phyloP scores from a whole-genome alignment of 2,329 filamentous ascomycete species.

The Scopulariopsis brevicaulis region DNA sequence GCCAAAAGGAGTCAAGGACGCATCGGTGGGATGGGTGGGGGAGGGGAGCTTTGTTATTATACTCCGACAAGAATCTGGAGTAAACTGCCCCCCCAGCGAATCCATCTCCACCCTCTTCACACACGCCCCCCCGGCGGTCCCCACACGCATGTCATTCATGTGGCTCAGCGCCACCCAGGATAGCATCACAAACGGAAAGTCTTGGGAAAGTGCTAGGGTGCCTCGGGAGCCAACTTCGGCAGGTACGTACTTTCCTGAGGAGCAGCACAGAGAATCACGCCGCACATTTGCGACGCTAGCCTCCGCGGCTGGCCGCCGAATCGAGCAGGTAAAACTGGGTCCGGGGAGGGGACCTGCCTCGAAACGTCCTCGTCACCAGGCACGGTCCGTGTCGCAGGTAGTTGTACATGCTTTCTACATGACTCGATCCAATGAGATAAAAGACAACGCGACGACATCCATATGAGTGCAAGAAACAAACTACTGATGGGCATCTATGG shows the following conservation, averaged over 20 bases:
- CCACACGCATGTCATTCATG: slow-evolving; percentile 4
- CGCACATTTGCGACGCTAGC: background rate
- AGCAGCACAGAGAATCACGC: background rate
- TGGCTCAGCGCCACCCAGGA: slow-evolving; percentile 2
- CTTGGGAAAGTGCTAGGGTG: background rate
- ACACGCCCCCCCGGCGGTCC: background rate
- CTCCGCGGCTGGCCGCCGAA: background rate
- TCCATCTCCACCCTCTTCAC: background rate
- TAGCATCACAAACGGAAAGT: background rate
- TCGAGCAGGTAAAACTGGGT: background rate
- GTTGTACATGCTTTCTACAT: background rate
- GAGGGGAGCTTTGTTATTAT: slow-evolving; percentile 4
- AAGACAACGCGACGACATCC: background rate
- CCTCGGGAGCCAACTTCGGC: background rate
- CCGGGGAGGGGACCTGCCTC: background rate
- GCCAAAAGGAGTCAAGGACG: slow-evolving; percentile 4
- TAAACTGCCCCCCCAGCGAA: background rate
- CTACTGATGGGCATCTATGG: background rate
- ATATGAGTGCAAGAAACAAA: background rate
- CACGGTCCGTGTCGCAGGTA: background rate
- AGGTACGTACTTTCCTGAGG: background rate
- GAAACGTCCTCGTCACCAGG: background rate
- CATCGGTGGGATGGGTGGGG: slow-evolving; percentile 3
- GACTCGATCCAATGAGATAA: background rate
- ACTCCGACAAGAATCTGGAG: slow-evolving; percentile 3